phyloP scores from a whole-genome alignment of 768 basidiomycete species.

The Exidia glandulosa region DNA sequence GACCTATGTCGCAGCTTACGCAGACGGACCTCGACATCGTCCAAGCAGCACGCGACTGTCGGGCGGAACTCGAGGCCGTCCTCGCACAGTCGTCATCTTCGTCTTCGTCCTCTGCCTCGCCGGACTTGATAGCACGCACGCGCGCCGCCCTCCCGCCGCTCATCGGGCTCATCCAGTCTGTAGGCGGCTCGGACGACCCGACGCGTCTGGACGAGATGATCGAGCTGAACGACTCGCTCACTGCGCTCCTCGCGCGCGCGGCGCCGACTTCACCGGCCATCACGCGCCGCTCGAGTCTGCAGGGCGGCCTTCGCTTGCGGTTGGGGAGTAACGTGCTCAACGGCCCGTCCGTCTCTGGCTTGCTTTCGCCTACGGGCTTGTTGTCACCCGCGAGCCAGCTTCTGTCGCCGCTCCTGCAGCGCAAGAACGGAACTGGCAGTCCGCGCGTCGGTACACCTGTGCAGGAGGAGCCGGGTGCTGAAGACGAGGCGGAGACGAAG shows the following conservation, averaged over 20 bases:
- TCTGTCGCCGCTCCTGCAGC: slow-evolving; percentile 1
- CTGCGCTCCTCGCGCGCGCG: slow-evolving; percentile 40
- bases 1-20: not conserved
- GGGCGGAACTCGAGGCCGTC: slow-evolving; percentile 28
- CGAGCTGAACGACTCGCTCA: slow-evolving; percentile 60
- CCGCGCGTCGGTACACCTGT: not conserved
- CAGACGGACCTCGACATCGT: not conserved
- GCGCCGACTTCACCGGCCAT: slow-evolving; percentile 20
- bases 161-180: slow-evolving; percentile 36
- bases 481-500: slow-evolving; percentile 38
- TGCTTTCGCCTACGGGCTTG: not conserved
- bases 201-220: slow-evolving; percentile 52
- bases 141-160: slow-evolving; percentile 43
- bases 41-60: slow-evolving; percentile 28
- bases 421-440: not conserved
- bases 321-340: not conserved
- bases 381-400: slow-evolving; percentile 18
- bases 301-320: not conserved
- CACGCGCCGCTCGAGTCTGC: slow-evolving; percentile 4
- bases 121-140: slow-evolving; percentile 39
- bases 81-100: slow-evolving; percentile 13
- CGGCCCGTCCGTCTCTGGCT: not conserved
- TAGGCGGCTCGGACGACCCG: slow-evolving; percentile 36
- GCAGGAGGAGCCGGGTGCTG: slow-evolving; percentile 3
- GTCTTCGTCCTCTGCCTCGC: slow-evolving; percentile 13